Base-by-base conservation (phyloP, 2,329 filamentous ascomycete species). In the Elsinoe arachidis region DNA sequence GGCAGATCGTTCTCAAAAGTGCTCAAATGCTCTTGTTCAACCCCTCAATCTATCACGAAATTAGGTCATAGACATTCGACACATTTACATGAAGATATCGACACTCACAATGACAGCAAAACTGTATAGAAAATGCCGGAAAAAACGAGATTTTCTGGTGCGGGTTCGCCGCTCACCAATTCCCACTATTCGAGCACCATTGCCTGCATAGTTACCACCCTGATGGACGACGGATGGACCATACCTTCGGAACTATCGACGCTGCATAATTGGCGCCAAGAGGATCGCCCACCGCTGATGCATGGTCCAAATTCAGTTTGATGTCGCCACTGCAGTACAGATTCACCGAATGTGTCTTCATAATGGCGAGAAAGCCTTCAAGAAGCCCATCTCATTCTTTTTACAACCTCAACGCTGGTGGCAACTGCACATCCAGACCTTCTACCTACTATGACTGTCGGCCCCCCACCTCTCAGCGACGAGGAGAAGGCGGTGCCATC, bases 1-100 rank as follows among this genome's bases (percentile, higher is more conserved):
- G 33, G 49, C 11, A 11, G n/a, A 35, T 53, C n/a, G 17, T 15
- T 39, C 49, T 53, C 49, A 53, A 53, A 53, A 26, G 12, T 53
- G 49, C 49, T 53, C 49, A 53, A 53, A 39, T 53, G 49, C 49
- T 53, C 49, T 53, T 53, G 49, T 21, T 53, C 11, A 38, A 19
- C 49, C 11, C 23, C 33, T 53, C 15, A 53, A 53, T 38, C 49
- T 23, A 39, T 39, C 49, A 39, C 35, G 33, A 34, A 53, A 39
- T n/a, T 39, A 15, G 33, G 14, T 53, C 34, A 26, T 38, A 23
- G 26, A 26, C 37, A 34, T 38, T 14, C 17, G 10, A 35, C n/a
- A 15, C 33, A 34, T 34, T 7, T 34, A 26, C 26, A 17, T 35
- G n/a, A 30, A 35, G 15, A 51, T 30, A 51, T 30, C 26, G 17